phyloP scores from a whole-genome alignment of 192 early-diverging fungal species.

The Mortierella antarctica region DNA sequence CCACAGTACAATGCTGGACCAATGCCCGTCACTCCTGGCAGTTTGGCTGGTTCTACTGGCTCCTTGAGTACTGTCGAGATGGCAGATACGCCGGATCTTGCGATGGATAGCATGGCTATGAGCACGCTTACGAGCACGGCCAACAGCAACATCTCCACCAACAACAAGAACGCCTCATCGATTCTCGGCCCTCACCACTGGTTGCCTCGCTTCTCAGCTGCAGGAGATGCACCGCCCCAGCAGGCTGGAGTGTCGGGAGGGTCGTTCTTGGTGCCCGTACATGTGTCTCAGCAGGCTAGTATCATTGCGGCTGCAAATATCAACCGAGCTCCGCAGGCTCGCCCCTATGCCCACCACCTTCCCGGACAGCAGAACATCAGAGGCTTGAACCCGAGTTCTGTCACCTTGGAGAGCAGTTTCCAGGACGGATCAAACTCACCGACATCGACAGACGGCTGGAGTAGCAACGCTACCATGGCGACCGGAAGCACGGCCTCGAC shows the following conservation, averaged over 20 bases:
- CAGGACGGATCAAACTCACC: conserved; percentile 22
- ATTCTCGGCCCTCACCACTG: conserved; percentile 22
- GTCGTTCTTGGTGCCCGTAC: conserved; percentile 14
- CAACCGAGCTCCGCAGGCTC: conserved; percentile 32
- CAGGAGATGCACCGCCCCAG: conserved; percentile 38
- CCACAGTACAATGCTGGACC: conserved; percentile 14
- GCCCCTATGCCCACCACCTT: conserved; percentile 20
- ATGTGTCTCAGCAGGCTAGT: conserved; percentile 24
- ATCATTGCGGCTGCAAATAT: conserved; percentile 35
- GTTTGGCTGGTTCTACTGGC: neutral
- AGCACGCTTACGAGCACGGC: neutral
- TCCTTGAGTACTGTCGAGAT: neutral
- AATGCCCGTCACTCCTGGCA: conserved; percentile 1
- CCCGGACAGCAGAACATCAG: conserved; percentile 13
- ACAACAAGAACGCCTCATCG: neutral
- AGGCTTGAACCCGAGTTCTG: neutral
- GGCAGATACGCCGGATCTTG: neutral
- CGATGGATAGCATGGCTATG: neutral
- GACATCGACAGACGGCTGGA: conserved; percentile 18
- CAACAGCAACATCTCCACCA: neutral
- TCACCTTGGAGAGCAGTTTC: conserved; percentile 21
- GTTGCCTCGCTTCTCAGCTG: conserved; percentile 48
- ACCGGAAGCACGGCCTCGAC: neutral
- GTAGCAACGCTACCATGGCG: neutral
- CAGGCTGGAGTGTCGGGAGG: conserved; percentile 9